These are phyloP conservation scores for Neocallimastix lanati DNA, from an alignment of 192 early-diverging fungal species.

Conservation along the genomic window DNA sequence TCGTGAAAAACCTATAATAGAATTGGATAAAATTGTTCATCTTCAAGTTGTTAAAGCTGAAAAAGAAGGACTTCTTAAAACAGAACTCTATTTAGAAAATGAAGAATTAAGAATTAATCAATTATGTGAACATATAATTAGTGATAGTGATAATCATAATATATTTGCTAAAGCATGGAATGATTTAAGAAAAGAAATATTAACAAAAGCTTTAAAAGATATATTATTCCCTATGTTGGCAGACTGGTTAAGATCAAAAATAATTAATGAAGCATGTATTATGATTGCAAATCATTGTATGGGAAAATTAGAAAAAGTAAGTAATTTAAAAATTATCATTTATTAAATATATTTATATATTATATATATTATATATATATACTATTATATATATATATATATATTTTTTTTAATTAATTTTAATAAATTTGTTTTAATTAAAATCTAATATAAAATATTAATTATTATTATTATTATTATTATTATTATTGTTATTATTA, in stretches of 20 bases:
- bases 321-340: no score
- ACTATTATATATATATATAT: neutral
- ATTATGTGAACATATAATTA: constrained; percentile 27
- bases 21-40: constrained; percentile 33
- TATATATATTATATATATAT: no score
- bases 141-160: constrained; percentile 34
- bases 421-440: no score
- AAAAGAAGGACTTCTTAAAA: constrained; percentile 42
- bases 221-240: constrained; percentile 51
- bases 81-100: constrained; percentile 30
- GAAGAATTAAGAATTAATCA: constrained; percentile 28
- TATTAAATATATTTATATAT: no score
- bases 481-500: constrained; percentile 7
- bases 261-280: constrained; percentile 53
- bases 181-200: constrained; percentile 38
- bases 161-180: constrained; percentile 61
- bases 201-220: constrained; percentile 37
- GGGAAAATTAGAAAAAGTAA: constrained; percentile 32
- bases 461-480: constrained; percentile 11
- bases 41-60: constrained; percentile 56
- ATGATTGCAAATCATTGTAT: constrained; percentile 45
- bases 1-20: constrained; percentile 46
- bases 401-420: no score
- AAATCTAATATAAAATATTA: no score
- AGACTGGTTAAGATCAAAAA: constrained; percentile 53